phyloP scores from a whole-genome alignment of 1,284 basidiomycete species.

The Pseudozyma sp. region DNA sequence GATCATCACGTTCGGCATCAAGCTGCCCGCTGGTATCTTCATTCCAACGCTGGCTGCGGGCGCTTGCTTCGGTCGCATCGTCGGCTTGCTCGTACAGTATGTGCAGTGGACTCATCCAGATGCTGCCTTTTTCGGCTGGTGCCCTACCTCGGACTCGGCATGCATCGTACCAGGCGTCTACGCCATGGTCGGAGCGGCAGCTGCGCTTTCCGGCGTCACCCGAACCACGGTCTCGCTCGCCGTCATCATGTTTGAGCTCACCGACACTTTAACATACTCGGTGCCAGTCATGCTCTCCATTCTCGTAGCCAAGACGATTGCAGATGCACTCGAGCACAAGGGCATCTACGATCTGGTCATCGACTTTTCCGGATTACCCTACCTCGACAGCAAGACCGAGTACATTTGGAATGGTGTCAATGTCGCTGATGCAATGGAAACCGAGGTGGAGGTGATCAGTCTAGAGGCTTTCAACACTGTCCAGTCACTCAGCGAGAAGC shows the following conservation, averaged over 20 bases:
- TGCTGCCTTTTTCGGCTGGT: conserved; percentile 74
- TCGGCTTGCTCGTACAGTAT: conserved; percentile 87
- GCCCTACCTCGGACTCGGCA: conserved; percentile 46
- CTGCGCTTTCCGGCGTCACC: conserved; percentile 79
- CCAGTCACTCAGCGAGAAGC: conserved; percentile 75
- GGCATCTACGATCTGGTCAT: conserved; percentile 96
- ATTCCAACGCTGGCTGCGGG: conserved; percentile 95
- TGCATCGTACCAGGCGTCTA: conserved; percentile 82
- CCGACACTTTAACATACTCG: conserved; percentile 91
- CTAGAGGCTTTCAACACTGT: conserved; percentile 76
- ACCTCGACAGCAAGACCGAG: conserved; percentile 87
- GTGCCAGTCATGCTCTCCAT: conserved; percentile 90
- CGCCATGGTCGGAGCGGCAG: conserved; percentile 83
- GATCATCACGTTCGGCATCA: conserved; percentile 90
- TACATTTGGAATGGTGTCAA: conserved; percentile 77
- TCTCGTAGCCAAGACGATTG: conserved; percentile 86
- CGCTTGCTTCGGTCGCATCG: conserved; percentile 88
- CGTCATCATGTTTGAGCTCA: conserved; percentile 97
- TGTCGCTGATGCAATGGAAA: conserved; percentile 61
- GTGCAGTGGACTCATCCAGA: conserved; percentile 78
- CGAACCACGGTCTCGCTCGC: conserved; percentile 90
- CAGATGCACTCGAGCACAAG: conserved; percentile 88
- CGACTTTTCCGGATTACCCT: conserved; percentile 77
- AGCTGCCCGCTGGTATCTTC: conserved; percentile 84
- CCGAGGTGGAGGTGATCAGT: conserved; percentile 54